Percentiles rank a stretch among this genome's conserved stretches.
phyloP scores from a whole-genome alignment of 768 basidiomycete species.

The Leucocoprinus leucothites region DNA sequence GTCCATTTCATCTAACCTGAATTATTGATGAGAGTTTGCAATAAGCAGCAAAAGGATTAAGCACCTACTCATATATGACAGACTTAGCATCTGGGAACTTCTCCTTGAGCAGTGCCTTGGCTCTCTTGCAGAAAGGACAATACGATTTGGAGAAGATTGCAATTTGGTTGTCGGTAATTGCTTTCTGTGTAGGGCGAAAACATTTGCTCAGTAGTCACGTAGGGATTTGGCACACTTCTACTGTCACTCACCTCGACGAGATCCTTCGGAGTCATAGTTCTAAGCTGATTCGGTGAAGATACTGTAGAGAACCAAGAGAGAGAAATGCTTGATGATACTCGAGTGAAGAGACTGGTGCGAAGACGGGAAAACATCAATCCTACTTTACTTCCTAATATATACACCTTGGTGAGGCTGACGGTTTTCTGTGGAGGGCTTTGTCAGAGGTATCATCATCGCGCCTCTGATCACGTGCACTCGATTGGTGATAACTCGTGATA shows the following conservation, averaged over 20 bases:
- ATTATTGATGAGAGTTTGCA: neutral
- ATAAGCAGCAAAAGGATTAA: neutral
- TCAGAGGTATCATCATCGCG: neutral
- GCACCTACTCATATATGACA: conserved; percentile 45
- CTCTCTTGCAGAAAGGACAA: conserved; percentile 50
- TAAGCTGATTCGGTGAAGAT: conserved; percentile 22
- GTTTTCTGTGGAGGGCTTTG: too few relatives aligned
- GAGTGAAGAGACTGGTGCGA: conserved; percentile 21
- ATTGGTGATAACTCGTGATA: too few relatives aligned
- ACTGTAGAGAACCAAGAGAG: conserved; percentile 29
- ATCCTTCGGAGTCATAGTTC: conserved; percentile 33
- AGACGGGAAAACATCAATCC: conserved; percentile 25
- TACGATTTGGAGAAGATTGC: conserved; percentile 58
- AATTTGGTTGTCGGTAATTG: conserved; percentile 49
- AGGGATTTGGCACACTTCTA: neutral
- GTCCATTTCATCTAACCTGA: conserved; percentile 54
- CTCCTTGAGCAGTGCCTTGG: conserved; percentile 43
- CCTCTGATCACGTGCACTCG: too few relatives aligned
- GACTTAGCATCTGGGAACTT: conserved; percentile 37
- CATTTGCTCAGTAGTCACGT: too few relatives aligned
- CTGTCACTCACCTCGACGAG: conserved; percentile 37
- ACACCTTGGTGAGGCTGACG: too few relatives aligned
- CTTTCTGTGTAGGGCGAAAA: conserved; percentile 31
- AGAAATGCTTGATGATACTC: conserved; percentile 24
- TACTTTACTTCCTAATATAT: neutral